Conservation (phyloP, 2,329 filamentous ascomycete species). For the Penicillium sclerotigenum region DNA sequence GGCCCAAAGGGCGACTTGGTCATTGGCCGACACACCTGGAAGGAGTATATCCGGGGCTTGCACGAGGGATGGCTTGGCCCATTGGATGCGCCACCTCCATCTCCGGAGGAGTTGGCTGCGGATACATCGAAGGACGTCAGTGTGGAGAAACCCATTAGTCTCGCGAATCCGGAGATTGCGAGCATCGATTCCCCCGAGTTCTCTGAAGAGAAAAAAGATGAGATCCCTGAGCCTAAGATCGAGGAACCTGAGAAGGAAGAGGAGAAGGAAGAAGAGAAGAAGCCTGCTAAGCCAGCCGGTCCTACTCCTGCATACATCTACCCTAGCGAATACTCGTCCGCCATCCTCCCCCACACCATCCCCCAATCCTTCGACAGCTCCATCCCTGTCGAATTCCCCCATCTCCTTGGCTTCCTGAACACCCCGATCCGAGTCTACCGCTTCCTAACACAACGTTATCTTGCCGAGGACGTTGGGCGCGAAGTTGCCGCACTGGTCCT, state of each 20-base stretch:
- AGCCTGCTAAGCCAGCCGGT: slow-evolving; percentile 52
- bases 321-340: slow-evolving; percentile 66
- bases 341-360: slow-evolving; percentile 61
- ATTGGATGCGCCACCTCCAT: slow-evolving; percentile 50
- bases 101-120: slow-evolving; percentile 22
- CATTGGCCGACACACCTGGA: slow-evolving; percentile 90
- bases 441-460: slow-evolving; percentile 74
- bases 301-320: slow-evolving; percentile 71
- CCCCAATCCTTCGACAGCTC: slow-evolving; percentile 72
- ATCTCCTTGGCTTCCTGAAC: slow-evolving; percentile 88
- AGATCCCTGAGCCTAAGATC: slow-evolving; percentile 49
- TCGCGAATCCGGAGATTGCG: slow-evolving; percentile 11
- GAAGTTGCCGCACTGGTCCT: slow-evolving; percentile 85
- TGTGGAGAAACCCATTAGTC: slow-evolving; percentile 21
- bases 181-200: slow-evolving; percentile 8
- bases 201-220: slow-evolving; percentile 14
- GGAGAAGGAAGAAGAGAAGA: slow-evolving; percentile 42
- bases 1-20: slow-evolving; percentile 81
- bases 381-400: slow-evolving; percentile 72
- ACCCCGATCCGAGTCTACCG: slow-evolving; percentile 82
- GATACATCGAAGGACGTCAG: slow-evolving; percentile 19
- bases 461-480: slow-evolving; percentile 85
- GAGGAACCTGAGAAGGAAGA: slow-evolving; percentile 37
- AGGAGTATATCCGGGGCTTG: slow-evolving; percentile 88
- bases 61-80: slow-evolving; percentile 97